Evolutionary conservation across 192 early-diverging fungal species (phyloP), one percentile per base, ranked within the genome.

Genomic region (Chytriomyces sp.): DNA sequence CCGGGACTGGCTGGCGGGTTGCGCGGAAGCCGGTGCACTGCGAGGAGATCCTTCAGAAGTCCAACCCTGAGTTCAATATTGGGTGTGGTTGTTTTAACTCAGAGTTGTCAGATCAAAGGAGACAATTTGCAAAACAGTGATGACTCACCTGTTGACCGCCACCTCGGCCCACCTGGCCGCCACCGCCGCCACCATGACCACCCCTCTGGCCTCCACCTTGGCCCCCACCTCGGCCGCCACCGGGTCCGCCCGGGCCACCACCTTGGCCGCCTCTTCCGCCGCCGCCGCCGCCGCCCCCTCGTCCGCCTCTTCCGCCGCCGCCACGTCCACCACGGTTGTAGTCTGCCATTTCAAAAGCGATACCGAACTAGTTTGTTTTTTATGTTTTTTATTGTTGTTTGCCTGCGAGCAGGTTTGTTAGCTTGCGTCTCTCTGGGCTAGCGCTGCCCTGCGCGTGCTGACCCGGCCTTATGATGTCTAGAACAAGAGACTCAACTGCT

Each of bases 241-340:
- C 45, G 35, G 3, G 44, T 44, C 35, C 35, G 5, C 35, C 35
- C 35, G 35, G 2, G 35, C 35, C 35, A 35, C 35, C 35, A 35
- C 35, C 28, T 35, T 35, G 28, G 28, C 28, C 28, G 44, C 65
- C 65, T 28, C 65, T 11, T 28, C 65, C 65, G 44, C 65, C 65
- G 26, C 65, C 65, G 26, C 65, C 43, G 7, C 65, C 65, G n/a
- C 65, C 65, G 44, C 65, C 43, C 3, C 11, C 62, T 18, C 26
- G 5, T 26, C 62, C 62, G 18, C 62, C 62, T 26, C 62, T 28
- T 18, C 45, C 13, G 6, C 65, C 45, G 65, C 65, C 65, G 65
- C 65, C 65, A 45, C 65, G 43, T 67, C 65, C 26, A 26, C 62
- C 65, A 13, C 65, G 26, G 65, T 67, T 67, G 65, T 67, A 46